These are phyloP conservation scores for Tolypocladium inflatum DNA, from an alignment of 2,329 filamentous ascomycete species.

Conservation along the genomic window DNA sequence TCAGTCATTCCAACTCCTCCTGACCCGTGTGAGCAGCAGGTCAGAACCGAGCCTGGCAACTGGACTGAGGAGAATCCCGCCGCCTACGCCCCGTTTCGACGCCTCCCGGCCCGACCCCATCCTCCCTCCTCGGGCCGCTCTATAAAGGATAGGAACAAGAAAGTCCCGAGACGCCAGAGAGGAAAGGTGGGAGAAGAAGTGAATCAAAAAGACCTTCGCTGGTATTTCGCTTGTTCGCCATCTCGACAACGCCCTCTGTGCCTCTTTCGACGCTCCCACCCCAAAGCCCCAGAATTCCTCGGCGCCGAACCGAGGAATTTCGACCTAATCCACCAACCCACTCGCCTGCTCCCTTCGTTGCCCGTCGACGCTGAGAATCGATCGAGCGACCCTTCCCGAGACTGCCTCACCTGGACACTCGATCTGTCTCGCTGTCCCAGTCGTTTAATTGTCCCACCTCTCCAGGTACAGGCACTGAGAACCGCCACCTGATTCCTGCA, in stretches of 20 bases:
- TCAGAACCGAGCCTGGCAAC: constrained; percentile 18
- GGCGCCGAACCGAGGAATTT: constrained; percentile 32
- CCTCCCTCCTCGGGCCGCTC: constrained; percentile 13
- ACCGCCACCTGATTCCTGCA: neutral
- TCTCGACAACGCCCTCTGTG: constrained; percentile 7
- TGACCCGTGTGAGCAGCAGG: constrained; percentile 26
- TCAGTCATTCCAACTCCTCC: constrained; percentile 41
- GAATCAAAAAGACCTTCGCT: constrained; percentile 26
- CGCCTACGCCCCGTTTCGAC: constrained; percentile 12
- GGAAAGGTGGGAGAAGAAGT: constrained; percentile 15
- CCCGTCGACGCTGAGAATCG: constrained; percentile 9
- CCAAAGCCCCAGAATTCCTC: constrained; percentile 28
- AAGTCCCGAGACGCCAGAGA: constrained; percentile 16
- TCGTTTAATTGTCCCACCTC: constrained; percentile 7
- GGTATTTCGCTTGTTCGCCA: constrained; percentile 25
- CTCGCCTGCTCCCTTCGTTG: constrained; percentile 18
- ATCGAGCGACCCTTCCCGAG: constrained; percentile 26
- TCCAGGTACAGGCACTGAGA: constrained; percentile 1
- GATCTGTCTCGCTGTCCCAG: neutral
- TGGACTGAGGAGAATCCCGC: constrained; percentile 25
- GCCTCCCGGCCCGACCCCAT: constrained; percentile 6
- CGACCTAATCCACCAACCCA: constrained; percentile 18
- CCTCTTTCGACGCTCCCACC: constrained; percentile 11
- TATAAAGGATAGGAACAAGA: constrained; percentile 16
- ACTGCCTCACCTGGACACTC: constrained; percentile 12